These are phyloP conservation scores for Russula sp. DNA, from an alignment of 768 basidiomycete genomes.

Conservation along the genomic window DNA sequence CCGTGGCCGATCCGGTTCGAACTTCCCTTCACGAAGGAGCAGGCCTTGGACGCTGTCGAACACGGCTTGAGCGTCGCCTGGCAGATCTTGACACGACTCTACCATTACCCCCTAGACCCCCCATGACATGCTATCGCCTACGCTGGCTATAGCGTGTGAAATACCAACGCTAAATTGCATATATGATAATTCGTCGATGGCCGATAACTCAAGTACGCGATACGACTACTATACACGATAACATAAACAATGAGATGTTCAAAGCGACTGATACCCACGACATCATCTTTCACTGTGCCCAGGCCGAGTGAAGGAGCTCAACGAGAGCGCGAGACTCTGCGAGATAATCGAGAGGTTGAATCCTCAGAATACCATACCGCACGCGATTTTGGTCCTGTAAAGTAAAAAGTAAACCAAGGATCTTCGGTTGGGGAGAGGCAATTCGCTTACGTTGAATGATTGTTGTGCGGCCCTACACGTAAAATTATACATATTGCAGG, in stretches of 20 bases:
- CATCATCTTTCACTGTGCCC: slow-evolving; percentile 37
- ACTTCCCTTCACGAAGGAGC: slow-evolving; percentile 33
- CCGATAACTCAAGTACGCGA: not conserved
- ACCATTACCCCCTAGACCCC: slow-evolving; percentile 55
- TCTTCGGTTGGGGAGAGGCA: not conserved
- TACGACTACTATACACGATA: slow-evolving; percentile 12
- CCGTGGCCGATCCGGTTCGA: slow-evolving; percentile 29
- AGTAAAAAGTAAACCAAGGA: slow-evolving; percentile 2
- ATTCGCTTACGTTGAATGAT: slow-evolving; percentile 63
- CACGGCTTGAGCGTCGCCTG: slow-evolving; percentile 39
- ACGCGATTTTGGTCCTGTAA: slow-evolving; percentile 72
- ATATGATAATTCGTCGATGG: not conserved
- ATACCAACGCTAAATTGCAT: slow-evolving; percentile 4
- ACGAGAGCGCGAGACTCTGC: slow-evolving; percentile 57
- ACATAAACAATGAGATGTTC: not conserved
- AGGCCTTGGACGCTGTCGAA: slow-evolving; percentile 33
- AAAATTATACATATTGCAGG: slow-evolving; percentile 73
- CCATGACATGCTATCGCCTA: slow-evolving; percentile 26
- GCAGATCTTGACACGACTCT: slow-evolving; percentile 43
- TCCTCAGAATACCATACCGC: slow-evolving; percentile 74
- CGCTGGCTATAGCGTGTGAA: not conserved
- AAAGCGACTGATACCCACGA: not conserved
- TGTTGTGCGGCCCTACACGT: slow-evolving; percentile 83
- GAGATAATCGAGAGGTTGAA: slow-evolving; percentile 59
- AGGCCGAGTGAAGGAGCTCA: slow-evolving; percentile 54